Evolutionary conservation across 305 asterid genomes (phyloP), one percentile per base, ranked within the genome.

Genomic region (Solanum hybrid): DNA sequence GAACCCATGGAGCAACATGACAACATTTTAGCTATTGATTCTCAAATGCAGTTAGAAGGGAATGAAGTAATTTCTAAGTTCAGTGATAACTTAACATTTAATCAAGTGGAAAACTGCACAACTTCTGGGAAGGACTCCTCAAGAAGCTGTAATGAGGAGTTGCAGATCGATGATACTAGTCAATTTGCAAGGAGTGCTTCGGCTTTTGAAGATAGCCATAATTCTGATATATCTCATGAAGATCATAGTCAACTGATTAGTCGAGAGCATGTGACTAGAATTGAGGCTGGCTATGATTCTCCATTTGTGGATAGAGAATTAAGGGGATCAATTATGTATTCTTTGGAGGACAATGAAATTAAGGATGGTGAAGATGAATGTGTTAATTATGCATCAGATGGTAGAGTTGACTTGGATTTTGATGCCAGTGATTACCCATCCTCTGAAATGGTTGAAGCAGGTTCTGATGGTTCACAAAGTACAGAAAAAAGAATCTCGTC

Each of bases 221-320:
- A 88, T 66, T 92, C 93, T 36, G 92, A 92, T 81, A 91, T 92
- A 88, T 88, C 93, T 82, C 95, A 92, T 90, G 92, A 86, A 40
- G 91, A 89, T 79, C 92, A 17, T 88, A 92, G 69, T 36, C 91
- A 86, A 64, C 69, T 88, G 77, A 90, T 85, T 87, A 92, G 87
- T 89, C 92, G 88, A 69, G 92, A 91, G 89, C 90, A 88, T 29
- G 38, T 46, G 82, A 90, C 93, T 76, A 89, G 89, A 60, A 88
- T 88, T 77, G 93, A 91, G 89, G 95, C 86, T 92, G 97, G 94
- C 87, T 94, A 94, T 91, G 99, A 96, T 92, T 97, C 99, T 90
- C 96, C 99, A 7, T 95, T 92, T 31, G 99, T 95, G 94, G 99
- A 97, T 92, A 97, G 99, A 72, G 99, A 97, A 91, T 92, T 97